These are phyloP conservation scores for Drosera spatulata DNA, from an alignment of 179 eudicot genomes.

Conservation along the genomic window DNA sequence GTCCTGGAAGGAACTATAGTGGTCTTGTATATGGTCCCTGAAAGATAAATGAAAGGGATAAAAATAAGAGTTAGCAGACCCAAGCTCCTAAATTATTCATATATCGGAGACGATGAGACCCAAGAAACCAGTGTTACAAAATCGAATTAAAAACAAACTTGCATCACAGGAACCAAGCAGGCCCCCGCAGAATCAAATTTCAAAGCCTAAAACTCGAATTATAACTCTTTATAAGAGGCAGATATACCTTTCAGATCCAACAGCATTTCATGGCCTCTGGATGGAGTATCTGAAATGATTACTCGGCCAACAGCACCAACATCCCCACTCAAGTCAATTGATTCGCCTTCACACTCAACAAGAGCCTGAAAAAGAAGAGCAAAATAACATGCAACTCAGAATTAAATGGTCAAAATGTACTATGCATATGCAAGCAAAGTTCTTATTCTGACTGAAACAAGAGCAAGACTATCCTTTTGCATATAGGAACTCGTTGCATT, in stretches of 20 bases:
- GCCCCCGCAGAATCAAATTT: no score
- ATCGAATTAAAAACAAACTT: no score
- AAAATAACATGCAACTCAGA: background rate
- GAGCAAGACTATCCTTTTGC: no score
- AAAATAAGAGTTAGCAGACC: background rate
- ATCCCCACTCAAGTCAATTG: conserved; percentile 97
- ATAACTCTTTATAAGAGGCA: background rate
- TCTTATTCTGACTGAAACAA: no score
- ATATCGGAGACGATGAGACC: no score
- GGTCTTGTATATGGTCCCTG: conserved; percentile 96
- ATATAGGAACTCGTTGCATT: no score
- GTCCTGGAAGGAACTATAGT: conserved; percentile 82
- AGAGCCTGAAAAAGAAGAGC: conserved; percentile 53
- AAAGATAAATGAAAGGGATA: conserved; percentile 7
- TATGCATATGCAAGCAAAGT: no score
- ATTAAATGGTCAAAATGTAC: no score
- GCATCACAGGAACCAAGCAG: no score
- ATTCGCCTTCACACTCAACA: conserved; percentile 96
- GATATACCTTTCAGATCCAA: conserved; percentile 76
- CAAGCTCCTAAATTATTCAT: no score
- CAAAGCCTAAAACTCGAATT: background rate
- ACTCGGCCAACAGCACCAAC: conserved; percentile 95
- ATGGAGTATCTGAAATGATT: conserved; percentile 53
- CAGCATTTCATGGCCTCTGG: conserved; percentile 53
- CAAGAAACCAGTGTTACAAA: no score